Percentiles rank a stretch among this genome's conserved stretches.
These are phyloP conservation scores for Erythrophleum fordii DNA, from an alignment of 306 rosid species.

Conservation along the genomic window DNA sequence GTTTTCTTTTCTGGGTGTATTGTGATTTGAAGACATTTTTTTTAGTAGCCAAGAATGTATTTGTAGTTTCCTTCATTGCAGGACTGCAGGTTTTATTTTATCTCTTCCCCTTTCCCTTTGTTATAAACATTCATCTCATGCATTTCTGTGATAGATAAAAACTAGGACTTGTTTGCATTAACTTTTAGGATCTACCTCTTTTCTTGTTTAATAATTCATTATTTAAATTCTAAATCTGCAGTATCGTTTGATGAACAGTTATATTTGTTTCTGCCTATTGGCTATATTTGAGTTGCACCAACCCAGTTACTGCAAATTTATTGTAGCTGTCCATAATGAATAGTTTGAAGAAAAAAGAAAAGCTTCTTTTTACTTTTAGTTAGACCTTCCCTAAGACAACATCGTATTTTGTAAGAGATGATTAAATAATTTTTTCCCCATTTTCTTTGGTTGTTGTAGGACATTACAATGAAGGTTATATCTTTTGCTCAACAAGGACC, in stretches of 20 bases:
- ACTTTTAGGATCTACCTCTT: neutral
- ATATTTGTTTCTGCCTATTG: too few relatives aligned
- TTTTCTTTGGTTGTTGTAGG: slow-evolving; percentile 52
- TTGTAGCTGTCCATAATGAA: too few relatives aligned
- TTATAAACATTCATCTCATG: neutral
- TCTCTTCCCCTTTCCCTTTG: neutral
- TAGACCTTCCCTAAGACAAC: too few relatives aligned
- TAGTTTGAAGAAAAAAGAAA: too few relatives aligned
- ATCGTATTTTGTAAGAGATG: neutral
- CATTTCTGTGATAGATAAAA: neutral
- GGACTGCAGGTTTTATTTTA: too few relatives aligned
- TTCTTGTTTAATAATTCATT: neutral
- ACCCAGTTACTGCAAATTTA: too few relatives aligned
- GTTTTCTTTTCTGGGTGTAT: too few relatives aligned
- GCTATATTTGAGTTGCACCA: too few relatives aligned
- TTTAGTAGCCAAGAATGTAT: neutral
- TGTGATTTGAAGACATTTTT: too few relatives aligned
- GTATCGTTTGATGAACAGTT: neutral
- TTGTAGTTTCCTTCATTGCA: too few relatives aligned
- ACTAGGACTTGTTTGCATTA: neutral
- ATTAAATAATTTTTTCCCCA: slow-evolving; percentile 23
- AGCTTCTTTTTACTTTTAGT: too few relatives aligned
- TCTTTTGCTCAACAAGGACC: slow-evolving; percentile 74
- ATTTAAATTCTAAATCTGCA: neutral
- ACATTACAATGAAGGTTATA: slow-evolving; percentile 71